Evolutionary conservation across 2,329 filamentous ascomycete genomes (phyloP), one percentile per base, ranked within the genome.

Genomic region (Trematosphaeria pertusa): DNA sequence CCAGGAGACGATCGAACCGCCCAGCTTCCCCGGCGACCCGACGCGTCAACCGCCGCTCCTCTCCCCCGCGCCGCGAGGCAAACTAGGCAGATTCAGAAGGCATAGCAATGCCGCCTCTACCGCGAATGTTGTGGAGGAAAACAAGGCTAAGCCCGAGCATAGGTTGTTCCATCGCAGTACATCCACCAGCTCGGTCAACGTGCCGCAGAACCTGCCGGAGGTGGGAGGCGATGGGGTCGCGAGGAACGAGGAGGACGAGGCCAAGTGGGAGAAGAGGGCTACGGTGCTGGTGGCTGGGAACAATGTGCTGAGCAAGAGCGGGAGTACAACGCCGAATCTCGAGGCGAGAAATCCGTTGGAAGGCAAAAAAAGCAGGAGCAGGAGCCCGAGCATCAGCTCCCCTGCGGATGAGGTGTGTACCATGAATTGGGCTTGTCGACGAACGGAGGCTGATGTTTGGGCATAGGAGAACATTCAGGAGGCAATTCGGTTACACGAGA

Each of bases 401-500:
- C 55, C 64, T 31, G 60, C 54, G 21, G 71, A 71, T 43, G 76
- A 78, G 56, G 73, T 73, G 59, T 37, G 66, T 52, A 35, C n/a
- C 35, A 43, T n/a, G 30, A 42, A 12, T 33, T 33, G 30, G 32
- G 17, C 37, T 36, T 51, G 42, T 37, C 46, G 44, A 46, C 46
- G 33, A 21, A 30, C 46, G 47, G 43, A 39, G 43, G 58, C 48
- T 61, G 51, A 54, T 45, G 49, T n/a, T 43, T 45, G 22, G 38
- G 19, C 12, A 47, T 48, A 70, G 56, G 59, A 82, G 48, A 86
- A 89, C 71, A 96, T 99, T 48, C 93, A 97, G 73, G 87, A 95
- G 74, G 94, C 94, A n/a, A 99, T 99, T 68, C 83, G 88, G 51
- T 79, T 97, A 55, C 94, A 99, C 70, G 94, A 99, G 73, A 81